Base-by-base conservation (phyloP, 129 eudicot genomes). In the Helichrysum umbraculigerum region DNA sequence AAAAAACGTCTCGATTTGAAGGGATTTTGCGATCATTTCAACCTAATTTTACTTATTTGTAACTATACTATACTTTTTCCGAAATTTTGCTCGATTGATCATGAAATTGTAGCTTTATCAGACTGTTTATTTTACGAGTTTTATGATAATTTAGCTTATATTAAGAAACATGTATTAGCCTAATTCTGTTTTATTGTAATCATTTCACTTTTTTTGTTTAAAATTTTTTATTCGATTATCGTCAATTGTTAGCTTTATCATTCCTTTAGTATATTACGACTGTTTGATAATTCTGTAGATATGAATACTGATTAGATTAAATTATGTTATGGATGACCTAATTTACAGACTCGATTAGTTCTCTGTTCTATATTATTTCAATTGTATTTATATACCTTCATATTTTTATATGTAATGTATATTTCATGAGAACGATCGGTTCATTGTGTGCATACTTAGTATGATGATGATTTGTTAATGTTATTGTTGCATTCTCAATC, bases 1-100 rank as follows among this genome's bases (percentile, higher is more conserved):
- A 96, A 94, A 67, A 94, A 94, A 67, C 90, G 93, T 11, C 97
- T 94, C 39, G 98, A 94, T 70, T 78, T 94, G 59, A 91, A 87
- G 97, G 98, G 91, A 80, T 33, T 25, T 16, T 15, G 28, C 35
- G 39, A 19, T 17, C 50, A 9, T 51, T 60, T 51, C 33, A 5
- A 19, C 0, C 6, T 33, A 57, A 56, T 73, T 73, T 73, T 16
- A 29, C 60, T 57, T n/a, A n/a, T n/a, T n/a, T n/a, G n/a, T n/a
- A n/a, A n/a, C n/a, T n/a, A n/a, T 16, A 15, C 25, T 56, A 5
- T n/a, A 56, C 14, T 4, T 57, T 7, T 57, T 57, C 6, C 4
- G 1, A n/a, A 19, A 6, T n/a, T 7, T 57, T 17, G 47, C 22
- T 64, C 3, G 20, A 17, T 64, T 30, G 2, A 64, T 16, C 21